Evolutionary conservation across 306 rosid species (phyloP).

Genomic region (Luffa acutangula): DNA sequence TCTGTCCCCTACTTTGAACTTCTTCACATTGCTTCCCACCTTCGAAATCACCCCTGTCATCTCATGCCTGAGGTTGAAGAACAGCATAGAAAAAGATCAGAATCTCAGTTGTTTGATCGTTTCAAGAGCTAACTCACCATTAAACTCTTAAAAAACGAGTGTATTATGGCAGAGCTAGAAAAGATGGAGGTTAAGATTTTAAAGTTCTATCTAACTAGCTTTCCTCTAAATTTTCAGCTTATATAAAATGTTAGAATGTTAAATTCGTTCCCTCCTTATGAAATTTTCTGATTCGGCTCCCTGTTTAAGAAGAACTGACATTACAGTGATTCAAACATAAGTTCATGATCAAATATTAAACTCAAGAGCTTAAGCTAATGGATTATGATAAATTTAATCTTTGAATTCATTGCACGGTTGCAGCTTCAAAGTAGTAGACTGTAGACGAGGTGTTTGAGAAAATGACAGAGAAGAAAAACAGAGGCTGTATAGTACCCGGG

Average conservation of each 20-base stretch:
- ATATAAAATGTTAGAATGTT: background rate
- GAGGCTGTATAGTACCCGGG: conserved; percentile 38
- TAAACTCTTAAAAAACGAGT: too few relatives aligned
- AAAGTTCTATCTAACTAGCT: background rate
- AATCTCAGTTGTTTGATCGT: background rate
- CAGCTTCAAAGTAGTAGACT: background rate
- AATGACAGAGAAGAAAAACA: background rate
- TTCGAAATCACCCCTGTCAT: conserved; percentile 48
- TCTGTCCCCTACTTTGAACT: conserved; percentile 48
- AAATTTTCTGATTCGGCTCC: background rate
- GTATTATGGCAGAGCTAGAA: too few relatives aligned
- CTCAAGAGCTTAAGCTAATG: background rate
- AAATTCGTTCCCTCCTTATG: background rate
- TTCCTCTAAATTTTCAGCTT: background rate
- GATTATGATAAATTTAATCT: background rate
- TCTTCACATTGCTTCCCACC: conserved; percentile 51
- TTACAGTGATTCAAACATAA: background rate
- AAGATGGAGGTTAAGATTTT: background rate
- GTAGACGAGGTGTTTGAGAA: background rate
- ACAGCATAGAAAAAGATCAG: background rate
- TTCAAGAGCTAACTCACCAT: too few relatives aligned
- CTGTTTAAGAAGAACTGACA: background rate
- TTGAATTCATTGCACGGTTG: background rate
- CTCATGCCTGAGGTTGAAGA: conserved; percentile 38
- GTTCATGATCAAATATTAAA: background rate